These are phyloP conservation scores for Lactifluus hygrophoroides DNA, from an alignment of 768 basidiomycete genomes.

Conservation along the genomic window DNA sequence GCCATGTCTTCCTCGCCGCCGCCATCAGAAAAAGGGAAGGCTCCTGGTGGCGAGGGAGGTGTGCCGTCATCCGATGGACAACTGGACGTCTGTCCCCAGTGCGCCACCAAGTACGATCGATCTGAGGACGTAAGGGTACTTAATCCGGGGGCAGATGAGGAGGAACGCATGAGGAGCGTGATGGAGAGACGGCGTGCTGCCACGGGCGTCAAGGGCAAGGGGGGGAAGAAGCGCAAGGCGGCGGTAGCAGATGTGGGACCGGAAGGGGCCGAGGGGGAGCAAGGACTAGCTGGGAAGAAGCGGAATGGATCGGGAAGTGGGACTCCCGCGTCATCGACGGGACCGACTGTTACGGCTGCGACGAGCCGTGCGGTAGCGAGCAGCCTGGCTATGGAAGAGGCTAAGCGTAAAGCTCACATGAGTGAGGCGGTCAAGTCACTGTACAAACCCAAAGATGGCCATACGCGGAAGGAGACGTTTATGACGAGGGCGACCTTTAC, in stretches of 20 bases:
- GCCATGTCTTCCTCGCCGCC: slow-evolving; percentile 42
- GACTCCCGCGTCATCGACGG: slow-evolving; percentile 34
- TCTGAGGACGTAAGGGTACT: slow-evolving; percentile 48
- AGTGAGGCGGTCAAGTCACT: slow-evolving; percentile 79
- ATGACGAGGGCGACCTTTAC: slow-evolving; percentile 92
- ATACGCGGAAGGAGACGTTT: slow-evolving; percentile 71
- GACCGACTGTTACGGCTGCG: slow-evolving; percentile 46
- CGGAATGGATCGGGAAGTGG: background rate
- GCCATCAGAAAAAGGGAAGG: slow-evolving; percentile 25
- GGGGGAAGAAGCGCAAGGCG: slow-evolving; percentile 57
- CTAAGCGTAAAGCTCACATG: slow-evolving; percentile 76
- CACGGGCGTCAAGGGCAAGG: slow-evolving; percentile 39
- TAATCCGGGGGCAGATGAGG: slow-evolving; percentile 66
- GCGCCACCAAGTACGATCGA: slow-evolving; percentile 58
- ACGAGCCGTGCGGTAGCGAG: slow-evolving; percentile 54
- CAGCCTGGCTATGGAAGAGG: slow-evolving; percentile 73
- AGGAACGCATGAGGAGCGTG: slow-evolving; percentile 42
- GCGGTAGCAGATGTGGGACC: slow-evolving; percentile 25
- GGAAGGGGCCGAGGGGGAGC: slow-evolving; percentile 30
- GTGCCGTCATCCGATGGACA: slow-evolving; percentile 21
- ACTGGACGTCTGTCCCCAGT: slow-evolving; percentile 68
- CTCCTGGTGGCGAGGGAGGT: slow-evolving; percentile 18
- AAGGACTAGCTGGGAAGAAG: slow-evolving; percentile 26
- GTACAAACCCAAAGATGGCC: slow-evolving; percentile 52
- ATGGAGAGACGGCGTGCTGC: slow-evolving; percentile 55